Conservation (phyloP, 768 basidiomycete genomes). For the Hemileccinum impolitum region DNA sequence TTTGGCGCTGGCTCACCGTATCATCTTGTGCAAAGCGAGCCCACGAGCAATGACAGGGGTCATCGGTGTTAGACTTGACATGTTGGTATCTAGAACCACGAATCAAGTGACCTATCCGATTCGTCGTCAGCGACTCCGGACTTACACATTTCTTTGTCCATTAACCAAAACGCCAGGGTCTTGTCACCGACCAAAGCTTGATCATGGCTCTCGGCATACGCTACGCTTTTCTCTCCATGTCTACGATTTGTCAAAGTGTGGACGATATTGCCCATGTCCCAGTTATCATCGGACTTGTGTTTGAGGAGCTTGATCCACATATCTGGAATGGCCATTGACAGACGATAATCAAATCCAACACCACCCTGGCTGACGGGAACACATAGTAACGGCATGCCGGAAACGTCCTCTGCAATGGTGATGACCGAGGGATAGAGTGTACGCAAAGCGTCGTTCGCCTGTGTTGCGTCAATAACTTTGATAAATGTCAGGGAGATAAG, state of each 20-base stretch:
- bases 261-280: conserved; percentile 85
- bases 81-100: conserved; percentile 69
- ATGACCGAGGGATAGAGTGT: conserved; percentile 72
- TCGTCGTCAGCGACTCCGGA: conserved; percentile 6
- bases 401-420: conserved; percentile 98
- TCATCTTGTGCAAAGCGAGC: conserved; percentile 94
- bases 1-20: conserved; percentile 54
- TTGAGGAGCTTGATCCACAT: conserved; percentile 99
- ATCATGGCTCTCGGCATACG: conserved; percentile 94
- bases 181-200: conserved; percentile 99
- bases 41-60: conserved; percentile 88
- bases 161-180: conserved; percentile 97
- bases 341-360: conserved; percentile 95
- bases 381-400: conserved; percentile 96
- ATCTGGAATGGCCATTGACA: conserved; percentile 98
- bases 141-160: conserved; percentile 99
- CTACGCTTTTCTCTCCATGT: conserved; percentile 85
- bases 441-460: conserved; percentile 95
- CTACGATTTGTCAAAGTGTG: conserved; percentile 90
- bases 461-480: conserved; percentile 6
- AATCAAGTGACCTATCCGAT: neutral
- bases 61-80: conserved; percentile 82
- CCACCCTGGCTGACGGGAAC: conserved; percentile 77
- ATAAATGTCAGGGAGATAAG: conserved; percentile 7
- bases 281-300: conserved; percentile 81